Base-by-base conservation (phyloP, 129 eudicot species). In the Flaveria brownii region DNA sequence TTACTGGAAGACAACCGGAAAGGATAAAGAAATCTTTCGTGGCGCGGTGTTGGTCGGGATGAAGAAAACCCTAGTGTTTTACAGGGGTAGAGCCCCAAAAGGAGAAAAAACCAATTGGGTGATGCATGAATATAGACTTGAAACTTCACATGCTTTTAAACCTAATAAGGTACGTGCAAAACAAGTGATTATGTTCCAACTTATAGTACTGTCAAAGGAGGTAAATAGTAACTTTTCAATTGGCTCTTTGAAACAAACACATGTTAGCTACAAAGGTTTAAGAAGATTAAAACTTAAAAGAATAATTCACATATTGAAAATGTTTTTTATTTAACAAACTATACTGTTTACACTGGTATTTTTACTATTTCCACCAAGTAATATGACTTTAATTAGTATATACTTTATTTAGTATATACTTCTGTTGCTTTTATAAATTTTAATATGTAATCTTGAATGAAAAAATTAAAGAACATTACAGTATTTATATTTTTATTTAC, bases 31-130 rank as follows among this genome's bases (percentile, higher is more conserved):
- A 79, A 90, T 93, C 7, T 93, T 74, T 50, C 83, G 94, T 2
- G 95, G 91, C 2, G 83, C 85, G 20, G 82, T 85, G 15, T 81
- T 92, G 80, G 88, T 93, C 6, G 98, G 98, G 42, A 93, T 93
- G 98, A 93, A 93, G 88, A 93, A 93, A 75, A 93, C 98, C 69
- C 82, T 93, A n/a, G 98, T 93, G 1, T 93, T 93, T 76, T 93
- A 93, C 79, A 80, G 78, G 75, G 98, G 98, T 25, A 83, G 98
- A 86, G 98, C 98, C 74, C 98, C 98, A 5, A 92, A 88, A 74
- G 98, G 98, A 10, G 96, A 93, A 79, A 93, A 93, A 68, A 93
- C 98, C 59, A 93, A 93, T 57, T 93, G 98, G 98, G 98, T 93
- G 60, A 93, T 93, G 98, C 98, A 93, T 72, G 98, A 93, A 78